Conservation (phyloP, 805 yeast species). For the Priceomyces melissophilus region DNA sequence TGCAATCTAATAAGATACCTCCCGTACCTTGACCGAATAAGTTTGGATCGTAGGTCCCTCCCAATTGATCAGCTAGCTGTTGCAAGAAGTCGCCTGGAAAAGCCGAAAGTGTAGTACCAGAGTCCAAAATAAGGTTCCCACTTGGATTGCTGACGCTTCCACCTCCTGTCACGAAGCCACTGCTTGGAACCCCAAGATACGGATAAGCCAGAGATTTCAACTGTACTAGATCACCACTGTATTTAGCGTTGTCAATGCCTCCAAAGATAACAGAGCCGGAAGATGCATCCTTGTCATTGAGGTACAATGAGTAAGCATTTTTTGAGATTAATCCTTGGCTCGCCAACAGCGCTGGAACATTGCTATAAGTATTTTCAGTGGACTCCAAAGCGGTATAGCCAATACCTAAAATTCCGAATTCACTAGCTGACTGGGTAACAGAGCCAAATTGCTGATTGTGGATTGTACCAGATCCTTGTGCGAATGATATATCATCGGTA, state of each 20-base stretch:
- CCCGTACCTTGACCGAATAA: background rate
- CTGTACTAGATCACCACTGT: conserved; percentile 16
- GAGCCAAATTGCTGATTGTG: conserved; percentile 26
- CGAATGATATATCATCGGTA: background rate
- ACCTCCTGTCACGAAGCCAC: background rate
- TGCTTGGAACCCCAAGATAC: background rate
- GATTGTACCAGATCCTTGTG: conserved; percentile 15
- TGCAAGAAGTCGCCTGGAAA: conserved; percentile 29
- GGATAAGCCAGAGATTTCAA: conserved; percentile 15
- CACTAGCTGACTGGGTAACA: conserved; percentile 2
- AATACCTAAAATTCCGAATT: conserved; percentile 5
- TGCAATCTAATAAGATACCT: conserved; percentile 14
- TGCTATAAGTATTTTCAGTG: conserved; percentile 18
- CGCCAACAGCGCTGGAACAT: conserved; percentile 32
- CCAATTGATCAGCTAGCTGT: background rate
- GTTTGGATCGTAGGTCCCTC: background rate
- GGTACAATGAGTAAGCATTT: conserved; percentile 36
- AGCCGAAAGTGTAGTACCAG: conserved; percentile 43
- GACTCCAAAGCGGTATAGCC: conserved; percentile 1
- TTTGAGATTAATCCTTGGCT: conserved; percentile 31
- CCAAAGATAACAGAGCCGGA: conserved; percentile 28
- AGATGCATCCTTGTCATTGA: conserved; percentile 18
- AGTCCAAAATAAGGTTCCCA: conserved; percentile 5
- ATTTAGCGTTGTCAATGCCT: conserved; percentile 25
- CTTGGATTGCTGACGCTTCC: background rate